A percentile compares a stretch with the other conserved stretches of the same genome.
These are phyloP conservation scores for Oidiodendron maius DNA, from an alignment of 495 filamentous ascomycete genomes.

Conservation along the genomic window DNA sequence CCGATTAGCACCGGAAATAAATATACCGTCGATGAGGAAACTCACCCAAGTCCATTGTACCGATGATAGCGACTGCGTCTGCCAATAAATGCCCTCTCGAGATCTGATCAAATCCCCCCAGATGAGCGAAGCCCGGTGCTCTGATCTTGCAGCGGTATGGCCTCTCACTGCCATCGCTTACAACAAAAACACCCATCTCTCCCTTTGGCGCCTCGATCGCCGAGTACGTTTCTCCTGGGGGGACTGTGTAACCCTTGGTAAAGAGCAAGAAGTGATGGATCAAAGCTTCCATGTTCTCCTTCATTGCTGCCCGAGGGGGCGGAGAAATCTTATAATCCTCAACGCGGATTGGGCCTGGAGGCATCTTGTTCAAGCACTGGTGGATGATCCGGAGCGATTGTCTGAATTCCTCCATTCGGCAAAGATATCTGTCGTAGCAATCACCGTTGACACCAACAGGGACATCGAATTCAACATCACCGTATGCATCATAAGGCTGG, in stretches of 20 bases:
- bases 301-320: conserved; percentile 95
- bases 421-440: conserved; percentile 98
- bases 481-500: conserved; percentile 95
- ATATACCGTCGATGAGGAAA: conserved; percentile 6
- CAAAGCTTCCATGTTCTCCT: conserved; percentile 99
- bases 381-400: conserved; percentile 97
- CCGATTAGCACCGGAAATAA: neutral
- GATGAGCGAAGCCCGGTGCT: conserved; percentile 93
- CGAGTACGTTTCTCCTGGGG: conserved; percentile 96
- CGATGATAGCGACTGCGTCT: conserved; percentile 95
- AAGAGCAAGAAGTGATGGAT: conserved; percentile 99
- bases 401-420: conserved; percentile 99
- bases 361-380: conserved; percentile 99
- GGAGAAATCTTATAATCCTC: conserved; percentile 99
- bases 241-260: conserved; percentile 96
- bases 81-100: conserved; percentile 87
- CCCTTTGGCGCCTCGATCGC: conserved; percentile 99
- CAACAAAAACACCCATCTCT: conserved; percentile 98
- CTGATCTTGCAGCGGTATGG: conserved; percentile 98
- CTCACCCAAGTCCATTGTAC: conserved; percentile 79
- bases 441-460: conserved; percentile 95
- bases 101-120: conserved; percentile 90
- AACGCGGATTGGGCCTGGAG: conserved; percentile 83
- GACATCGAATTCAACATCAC: conserved; percentile 95
- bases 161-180: conserved; percentile 90